Base-by-base conservation (phyloP, 2,329 filamentous ascomycete species). In the Zopfia rhizophila region DNA sequence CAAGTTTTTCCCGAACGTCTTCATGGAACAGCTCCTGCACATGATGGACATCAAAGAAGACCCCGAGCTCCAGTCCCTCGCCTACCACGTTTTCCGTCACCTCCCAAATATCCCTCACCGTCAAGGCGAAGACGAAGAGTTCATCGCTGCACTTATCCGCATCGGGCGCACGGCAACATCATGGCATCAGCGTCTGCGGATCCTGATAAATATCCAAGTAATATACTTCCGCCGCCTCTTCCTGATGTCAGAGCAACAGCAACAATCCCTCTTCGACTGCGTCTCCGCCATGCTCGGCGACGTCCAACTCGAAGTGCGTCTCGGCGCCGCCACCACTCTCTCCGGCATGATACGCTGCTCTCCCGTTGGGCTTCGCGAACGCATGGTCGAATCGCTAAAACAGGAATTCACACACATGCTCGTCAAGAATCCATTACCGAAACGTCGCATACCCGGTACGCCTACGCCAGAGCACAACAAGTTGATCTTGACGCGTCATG, bases 41-140 rank as follows among this genome's bases (percentile, higher is more conserved):
- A 99, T 99, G 94, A 99, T 99, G 93, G 94, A 99, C 66, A 91
- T 99, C 69, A 97, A 97, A 72, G 94, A 99, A 72, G 94, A 99
- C 63, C 91, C 91, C 0, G 95, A 99, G 72, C 82, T 99, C 2
- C 95, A 97, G 79, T 88, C 89, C 7, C 82, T 97, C 7, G 93
- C 94, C 0, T 99, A 97, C 68, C 91, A 96, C 65, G 94, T 99
- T 29, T 99, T 97, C 78, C 88, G 93, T 5, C 93, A 99, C 66
- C 78, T 99, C 12, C 91, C 94, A 11, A 99, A 99, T 69, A 91
- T 99, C 45, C 92, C 94, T 0, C 93, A 97, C 75, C 87, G 90
- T 2, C 83, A 86, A 22, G 91, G 92, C 46, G 90, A 97, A 69
- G 91, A 96, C 60, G 84, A 84, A 3, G 83, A 84, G 0, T 96